Percentiles rank a stretch among this genome's conserved stretches.
Conservation (phyloP, 139 green algal species). For the Asterochloris erici region DNA sequence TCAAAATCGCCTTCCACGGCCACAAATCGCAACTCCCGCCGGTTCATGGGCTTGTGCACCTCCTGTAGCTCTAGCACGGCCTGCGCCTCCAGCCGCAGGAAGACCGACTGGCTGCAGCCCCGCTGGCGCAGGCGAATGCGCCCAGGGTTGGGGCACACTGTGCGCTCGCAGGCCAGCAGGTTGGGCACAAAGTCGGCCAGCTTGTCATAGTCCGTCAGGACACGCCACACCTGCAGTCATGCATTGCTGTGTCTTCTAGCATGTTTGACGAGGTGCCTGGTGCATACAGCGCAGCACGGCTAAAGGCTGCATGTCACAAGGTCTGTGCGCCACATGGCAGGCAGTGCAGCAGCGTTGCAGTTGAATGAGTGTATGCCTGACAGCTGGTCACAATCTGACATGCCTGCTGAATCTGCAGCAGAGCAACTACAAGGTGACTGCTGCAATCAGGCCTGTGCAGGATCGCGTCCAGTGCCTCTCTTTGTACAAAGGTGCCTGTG, state of each 20-base stretch:
- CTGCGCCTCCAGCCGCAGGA: constrained; percentile 50
- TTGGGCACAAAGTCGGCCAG: constrained; percentile 58
- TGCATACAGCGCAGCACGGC: neutral
- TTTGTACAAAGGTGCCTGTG: too few species aligned
- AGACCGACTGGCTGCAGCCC: constrained; percentile 38
- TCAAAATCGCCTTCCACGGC: constrained; percentile 48
- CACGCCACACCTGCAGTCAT: constrained; percentile 47
- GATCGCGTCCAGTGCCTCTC: too few species aligned
- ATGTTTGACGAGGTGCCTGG: neutral
- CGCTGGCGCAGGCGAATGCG: constrained; percentile 30
- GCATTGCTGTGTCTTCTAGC: neutral
- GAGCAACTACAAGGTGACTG: too few species aligned
- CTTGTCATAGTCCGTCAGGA: constrained; percentile 53
- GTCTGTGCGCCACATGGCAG: too few species aligned
- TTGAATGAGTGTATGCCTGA: too few species aligned
- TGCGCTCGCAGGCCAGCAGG: constrained; percentile 42
- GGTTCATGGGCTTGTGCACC: constrained; percentile 13
- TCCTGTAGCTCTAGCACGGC: constrained; percentile 51
- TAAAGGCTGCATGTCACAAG: too few species aligned
- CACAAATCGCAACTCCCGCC: constrained; percentile 38
- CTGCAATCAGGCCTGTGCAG: too few species aligned
- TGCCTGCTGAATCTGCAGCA: too few species aligned
- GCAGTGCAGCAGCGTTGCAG: neutral
- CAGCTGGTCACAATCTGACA: too few species aligned
- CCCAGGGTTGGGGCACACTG: constrained; percentile 22